These are phyloP conservation scores for Hemileccinum rubropunctum DNA, from an alignment of 768 basidiomycete genomes.

Conservation along the genomic window DNA sequence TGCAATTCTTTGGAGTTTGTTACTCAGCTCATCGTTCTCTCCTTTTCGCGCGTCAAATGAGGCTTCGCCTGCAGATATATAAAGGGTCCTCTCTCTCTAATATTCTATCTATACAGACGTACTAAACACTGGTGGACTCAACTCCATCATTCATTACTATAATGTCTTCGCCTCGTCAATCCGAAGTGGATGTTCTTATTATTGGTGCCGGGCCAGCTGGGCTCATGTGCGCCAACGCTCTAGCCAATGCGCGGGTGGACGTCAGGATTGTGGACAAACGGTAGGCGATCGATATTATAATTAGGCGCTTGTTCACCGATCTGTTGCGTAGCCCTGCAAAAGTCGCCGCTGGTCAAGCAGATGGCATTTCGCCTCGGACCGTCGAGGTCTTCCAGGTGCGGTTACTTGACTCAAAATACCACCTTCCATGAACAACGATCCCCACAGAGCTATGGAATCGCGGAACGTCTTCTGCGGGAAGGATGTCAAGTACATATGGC, in stretches of 20 bases:
- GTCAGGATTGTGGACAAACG: conserved; percentile 42
- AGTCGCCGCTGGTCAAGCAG: conserved; percentile 28
- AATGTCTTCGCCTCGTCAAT: conserved; percentile 19
- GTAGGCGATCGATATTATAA: conserved; percentile 16
- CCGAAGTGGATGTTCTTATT: conserved; percentile 39
- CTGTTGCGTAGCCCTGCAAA: conserved; percentile 6
- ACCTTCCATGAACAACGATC: not conserved
- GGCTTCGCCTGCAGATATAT: not conserved
- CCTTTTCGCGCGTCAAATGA: not conserved
- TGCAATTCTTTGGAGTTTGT: not conserved
- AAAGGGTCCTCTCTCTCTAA: not conserved
- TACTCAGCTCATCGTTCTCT: too few relatives aligned
- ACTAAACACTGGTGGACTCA: not conserved
- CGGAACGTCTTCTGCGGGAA: conserved; percentile 55
- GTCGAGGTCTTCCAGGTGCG: conserved; percentile 46
- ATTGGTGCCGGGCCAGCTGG: conserved; percentile 45
- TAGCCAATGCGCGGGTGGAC: conserved; percentile 35
- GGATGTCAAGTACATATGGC: conserved; percentile 66
- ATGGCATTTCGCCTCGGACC: conserved; percentile 26
- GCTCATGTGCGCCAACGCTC: conserved; percentile 42
- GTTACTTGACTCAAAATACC: not conserved
- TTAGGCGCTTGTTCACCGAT: not conserved
- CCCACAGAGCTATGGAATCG: conserved; percentile 70
- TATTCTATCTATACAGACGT: conserved; percentile 2
- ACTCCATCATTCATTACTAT: not conserved